These are phyloP conservation scores for Pisolithus marmoratus DNA, from an alignment of 768 basidiomycete species.

Conservation along the genomic window DNA sequence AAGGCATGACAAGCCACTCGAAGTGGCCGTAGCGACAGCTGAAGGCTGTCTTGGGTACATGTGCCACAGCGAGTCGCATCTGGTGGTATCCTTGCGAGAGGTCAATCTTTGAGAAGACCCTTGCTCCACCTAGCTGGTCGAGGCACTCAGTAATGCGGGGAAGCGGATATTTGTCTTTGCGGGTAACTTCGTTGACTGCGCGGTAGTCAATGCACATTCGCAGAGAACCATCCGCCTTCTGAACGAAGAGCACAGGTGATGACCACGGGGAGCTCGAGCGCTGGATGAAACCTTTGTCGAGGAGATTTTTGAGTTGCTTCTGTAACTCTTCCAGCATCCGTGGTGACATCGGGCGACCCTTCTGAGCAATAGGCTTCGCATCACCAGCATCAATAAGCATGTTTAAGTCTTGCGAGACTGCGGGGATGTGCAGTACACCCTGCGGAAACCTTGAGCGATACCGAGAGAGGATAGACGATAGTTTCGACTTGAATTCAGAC, in stretches of 20 bases:
- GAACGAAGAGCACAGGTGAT: neutral
- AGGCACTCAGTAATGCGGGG: conserved; percentile 10
- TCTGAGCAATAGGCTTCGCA: neutral
- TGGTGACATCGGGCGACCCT: neutral
- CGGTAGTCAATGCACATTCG: conserved; percentile 26
- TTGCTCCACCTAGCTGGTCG: neutral
- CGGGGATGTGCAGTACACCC: neutral
- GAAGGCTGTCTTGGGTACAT: no score
- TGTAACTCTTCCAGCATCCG: no score
- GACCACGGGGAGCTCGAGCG: neutral
- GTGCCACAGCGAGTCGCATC: no score
- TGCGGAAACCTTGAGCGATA: neutral
- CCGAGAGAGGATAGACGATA: neutral
- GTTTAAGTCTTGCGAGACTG: neutral
- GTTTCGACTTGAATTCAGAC: neutral
- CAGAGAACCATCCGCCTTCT: no score
- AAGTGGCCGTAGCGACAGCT: no score
- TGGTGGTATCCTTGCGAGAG: no score
- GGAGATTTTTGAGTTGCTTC: no score
- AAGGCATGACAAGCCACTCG: conserved; percentile 19
- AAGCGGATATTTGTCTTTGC: conserved; percentile 27
- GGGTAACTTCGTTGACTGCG: conserved; percentile 20
- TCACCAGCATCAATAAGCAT: neutral
- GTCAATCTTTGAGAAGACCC: conserved; percentile 26
- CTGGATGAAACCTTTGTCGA: neutral